phyloP scores from a whole-genome alignment of 2,329 filamentous ascomycete genomes.

The Fusarium sp. region DNA sequence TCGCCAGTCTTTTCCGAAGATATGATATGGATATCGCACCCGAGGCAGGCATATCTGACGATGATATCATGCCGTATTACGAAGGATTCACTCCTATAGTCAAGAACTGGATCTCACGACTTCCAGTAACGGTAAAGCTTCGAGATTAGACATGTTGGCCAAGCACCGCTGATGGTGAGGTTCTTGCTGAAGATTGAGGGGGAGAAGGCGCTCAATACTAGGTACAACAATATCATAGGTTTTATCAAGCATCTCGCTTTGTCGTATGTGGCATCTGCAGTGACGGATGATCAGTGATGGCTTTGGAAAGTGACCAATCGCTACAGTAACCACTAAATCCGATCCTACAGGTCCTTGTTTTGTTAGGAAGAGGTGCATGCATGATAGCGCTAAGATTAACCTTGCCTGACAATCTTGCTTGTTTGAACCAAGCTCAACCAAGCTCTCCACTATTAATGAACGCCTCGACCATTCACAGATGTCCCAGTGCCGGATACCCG shows the following conservation, averaged over 20 bases:
- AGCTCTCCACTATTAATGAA: background rate
- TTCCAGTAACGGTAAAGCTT: background rate
- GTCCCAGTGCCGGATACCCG: slow-evolving; percentile 15
- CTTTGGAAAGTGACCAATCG: too few species aligned
- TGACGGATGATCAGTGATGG: too few species aligned
- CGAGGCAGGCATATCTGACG: background rate
- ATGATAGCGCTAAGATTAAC: slow-evolving; percentile 1
- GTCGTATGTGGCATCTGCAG: background rate
- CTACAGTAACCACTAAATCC: background rate
- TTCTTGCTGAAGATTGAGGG: background rate
- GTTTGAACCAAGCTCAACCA: background rate
- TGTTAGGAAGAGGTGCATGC: background rate
- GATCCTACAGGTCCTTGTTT: background rate
- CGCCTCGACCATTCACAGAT: background rate
- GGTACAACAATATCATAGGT: background rate
- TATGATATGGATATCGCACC: slow-evolving; percentile 1
- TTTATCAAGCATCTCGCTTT: background rate
- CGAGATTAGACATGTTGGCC: background rate
- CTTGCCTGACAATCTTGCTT: background rate
- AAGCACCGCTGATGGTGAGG: background rate
- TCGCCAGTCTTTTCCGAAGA: slow-evolving; percentile 8
- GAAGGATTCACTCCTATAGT: slow-evolving; percentile 16
- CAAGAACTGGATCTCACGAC: slow-evolving; percentile 19
- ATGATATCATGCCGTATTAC: slow-evolving; percentile 17
- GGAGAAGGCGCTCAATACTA: too few species aligned